Base-by-base conservation (phyloP, 2,329 filamentous ascomycete species). In the Hypomyces perniciosus region DNA sequence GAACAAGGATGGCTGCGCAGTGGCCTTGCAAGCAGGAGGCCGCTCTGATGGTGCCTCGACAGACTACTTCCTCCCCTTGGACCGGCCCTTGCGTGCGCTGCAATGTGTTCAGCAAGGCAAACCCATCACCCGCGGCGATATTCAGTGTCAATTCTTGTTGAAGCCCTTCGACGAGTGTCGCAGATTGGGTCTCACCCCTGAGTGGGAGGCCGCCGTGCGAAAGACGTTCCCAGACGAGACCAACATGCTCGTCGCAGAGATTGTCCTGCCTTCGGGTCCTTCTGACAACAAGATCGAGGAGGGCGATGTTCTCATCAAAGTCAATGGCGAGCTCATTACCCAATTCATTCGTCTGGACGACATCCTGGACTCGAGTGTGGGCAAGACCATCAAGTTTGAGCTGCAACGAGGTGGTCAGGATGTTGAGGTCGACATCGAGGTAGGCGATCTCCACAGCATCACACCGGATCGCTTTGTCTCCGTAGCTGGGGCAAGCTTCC, bases 101-200 rank as follows among this genome's bases (percentile, higher is more conserved):
- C 80, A 90, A 64, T 95, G 90, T 62, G 85, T 99, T 50, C 90
- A 87, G 65, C 77, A 85, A 57, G 84, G 82, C 33, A 80, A 84
- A 59, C 80, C 80, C 2, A 85, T 99, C 47, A 83, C 85, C n/a
- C 81, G 93, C 60, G 93, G 93, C 44, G 95, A 93, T n/a, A 95
- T 99, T 45, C 93, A 99, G 70, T 95, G 90, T 56, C 93, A 99
- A 67, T 99, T 95, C 79, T 79, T 97, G 48, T 80, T 99, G 55
- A 97, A 97, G 69, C 90, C 93, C 0, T 99, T 99, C 61, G 95
- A 99, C 61, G 95, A 99, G 68, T 97, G 93, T 68, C 84, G 92
- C 49, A 81, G 93, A 53, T 76, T 99, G 8, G 93, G 93, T 6
- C 75, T 99, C 54, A 89, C 82, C 2, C 78, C 90, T 0, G 80